phyloP scores from a whole-genome alignment of 805 yeast genomes.

The Zygoascus tannicola region DNA sequence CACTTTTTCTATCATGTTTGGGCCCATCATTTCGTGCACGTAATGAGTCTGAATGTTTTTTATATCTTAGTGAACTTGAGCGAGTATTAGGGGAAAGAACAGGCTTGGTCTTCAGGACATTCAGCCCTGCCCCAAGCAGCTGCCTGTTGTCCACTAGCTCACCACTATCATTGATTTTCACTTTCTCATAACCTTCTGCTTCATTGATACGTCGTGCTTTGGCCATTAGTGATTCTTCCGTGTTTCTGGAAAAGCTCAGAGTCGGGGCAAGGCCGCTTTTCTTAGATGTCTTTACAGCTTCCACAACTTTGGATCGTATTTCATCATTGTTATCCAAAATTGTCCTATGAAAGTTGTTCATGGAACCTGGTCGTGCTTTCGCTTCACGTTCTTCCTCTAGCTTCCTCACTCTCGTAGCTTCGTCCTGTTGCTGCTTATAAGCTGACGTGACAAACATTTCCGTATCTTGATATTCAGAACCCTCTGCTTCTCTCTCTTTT shows the following conservation, averaged over 20 bases:
- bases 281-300: constrained; percentile 6
- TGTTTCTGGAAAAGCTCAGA: neutral
- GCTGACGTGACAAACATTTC: constrained; percentile 42
- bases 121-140: constrained; percentile 21
- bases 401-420: constrained; percentile 17
- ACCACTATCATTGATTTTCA: constrained; percentile 20
- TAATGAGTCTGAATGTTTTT: neutral
- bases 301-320: constrained; percentile 13
- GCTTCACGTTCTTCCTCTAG: constrained; percentile 16
- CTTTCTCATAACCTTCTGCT: constrained; percentile 17
- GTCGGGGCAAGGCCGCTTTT: neutral
- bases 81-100: too few relatives aligned
- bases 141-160: constrained; percentile 24
- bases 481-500: constrained; percentile 34
- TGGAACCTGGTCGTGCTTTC: constrained; percentile 7
- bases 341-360: constrained; percentile 15
- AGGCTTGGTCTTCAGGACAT: constrained; percentile 12
- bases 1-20: too few relatives aligned
- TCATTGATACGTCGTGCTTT: constrained; percentile 14
- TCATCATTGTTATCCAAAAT: constrained; percentile 18
- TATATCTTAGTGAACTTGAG: neutral
- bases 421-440: constrained; percentile 35
- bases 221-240: constrained; percentile 9
- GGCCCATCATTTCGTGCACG: too few relatives aligned
- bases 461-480: constrained; percentile 30